Evolutionary conservation across 148 eudicot species (phyloP), one percentile per base, ranked within the genome.

Genomic region (Suaeda aralocaspica): DNA sequence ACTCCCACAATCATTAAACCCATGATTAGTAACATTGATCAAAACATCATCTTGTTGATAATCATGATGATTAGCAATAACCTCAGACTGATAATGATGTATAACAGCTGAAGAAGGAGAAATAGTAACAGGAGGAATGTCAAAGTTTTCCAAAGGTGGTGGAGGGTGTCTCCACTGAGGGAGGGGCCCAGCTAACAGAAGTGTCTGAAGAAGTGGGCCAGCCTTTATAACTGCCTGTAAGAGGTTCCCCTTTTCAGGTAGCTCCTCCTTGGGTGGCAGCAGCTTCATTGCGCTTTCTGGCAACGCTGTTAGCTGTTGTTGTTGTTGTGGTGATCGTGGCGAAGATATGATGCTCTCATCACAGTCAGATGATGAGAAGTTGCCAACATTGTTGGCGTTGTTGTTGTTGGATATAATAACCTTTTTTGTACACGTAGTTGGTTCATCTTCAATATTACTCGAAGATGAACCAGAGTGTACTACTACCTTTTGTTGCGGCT

Each of bases 111-210:
- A 18, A 1, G 57, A 18, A 26, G 49, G 51, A 7, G 78, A 58
- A 26, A 87, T 59, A 6, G 74, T 59, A 51, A 89, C 85, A 12
- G 92, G 96, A 7, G 97, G 97, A 62, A 92, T 92, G 76, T 84
- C 85, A 6, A 80, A 80, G 16, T 86, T 57, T 73, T 87, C 84
- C 31, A 89, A 56, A 1, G 89, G 83, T 18, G 97, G 92, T 0
- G 97, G 97, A 0, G 92, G 96, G 78, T 88, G 92, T 58, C 86
- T 84, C 97, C 97, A 92, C 76, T 86, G 82, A 5, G 97, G 97
- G 21, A 92, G 70, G 6, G 97, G 92, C 15, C 97, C 97, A 2
- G 97, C 95, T 50, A 92, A 74, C 0, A 92, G 79, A 25, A 92
- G 75, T n/a, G 86, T 89, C 75, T 92, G 91, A 0, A 92, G 89